These are phyloP conservation scores for Zizania palustris DNA, from an alignment of 202 grass and related monocot genomes.

Conservation along the genomic window DNA sequence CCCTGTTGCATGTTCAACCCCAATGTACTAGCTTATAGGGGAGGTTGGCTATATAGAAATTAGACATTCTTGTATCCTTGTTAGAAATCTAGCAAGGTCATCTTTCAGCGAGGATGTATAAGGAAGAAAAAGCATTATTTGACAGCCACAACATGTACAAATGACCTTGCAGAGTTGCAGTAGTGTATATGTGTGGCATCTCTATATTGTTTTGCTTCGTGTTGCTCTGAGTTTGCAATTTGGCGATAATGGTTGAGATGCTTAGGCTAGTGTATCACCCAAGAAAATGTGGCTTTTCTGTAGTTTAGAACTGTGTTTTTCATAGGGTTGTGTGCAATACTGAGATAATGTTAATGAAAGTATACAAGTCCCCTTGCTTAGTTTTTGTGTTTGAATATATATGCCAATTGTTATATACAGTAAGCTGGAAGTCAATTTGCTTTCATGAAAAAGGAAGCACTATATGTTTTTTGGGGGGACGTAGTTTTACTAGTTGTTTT, in stretches of 20 bases:
- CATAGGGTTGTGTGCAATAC: background rate
- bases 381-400: background rate
- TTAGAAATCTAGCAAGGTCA: background rate
- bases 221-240: background rate
- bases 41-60: background rate
- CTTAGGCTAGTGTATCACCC: background rate
- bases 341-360: slow-evolving; percentile 9
- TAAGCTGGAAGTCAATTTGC: background rate
- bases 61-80: background rate
- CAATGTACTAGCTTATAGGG: background rate
- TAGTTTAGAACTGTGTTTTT: slow-evolving; percentile 4
- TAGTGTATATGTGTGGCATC: slow-evolving; percentile 10
- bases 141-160: slow-evolving; percentile 14
- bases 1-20: slow-evolving; percentile 1
- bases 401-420: background rate
- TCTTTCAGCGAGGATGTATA: background rate
- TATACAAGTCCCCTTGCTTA: background rate
- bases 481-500: slow-evolving; percentile 13
- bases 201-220: background rate
- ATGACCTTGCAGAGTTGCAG: background rate
- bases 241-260: slow-evolving; percentile 1
- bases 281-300: background rate
- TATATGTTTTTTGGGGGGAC: slow-evolving; percentile 17
- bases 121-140: background rate
- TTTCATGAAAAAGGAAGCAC: background rate